Conservation (phyloP, 495 filamentous ascomycete genomes). For the Penicillium salamii region DNA sequence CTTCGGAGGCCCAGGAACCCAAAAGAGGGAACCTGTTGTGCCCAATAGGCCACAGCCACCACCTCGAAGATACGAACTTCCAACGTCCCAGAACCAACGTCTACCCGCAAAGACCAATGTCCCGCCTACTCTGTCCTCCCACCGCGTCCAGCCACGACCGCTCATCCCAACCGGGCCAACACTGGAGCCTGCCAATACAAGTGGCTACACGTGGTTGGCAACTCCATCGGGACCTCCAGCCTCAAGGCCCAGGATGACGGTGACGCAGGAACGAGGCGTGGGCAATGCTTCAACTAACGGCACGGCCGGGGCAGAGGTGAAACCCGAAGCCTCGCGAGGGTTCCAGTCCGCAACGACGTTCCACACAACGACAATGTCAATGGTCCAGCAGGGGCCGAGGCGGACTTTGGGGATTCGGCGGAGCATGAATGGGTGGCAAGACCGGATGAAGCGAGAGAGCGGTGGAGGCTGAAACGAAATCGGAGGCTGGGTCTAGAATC, state of each 20-base stretch:
- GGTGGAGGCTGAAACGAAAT: constrained; percentile 15
- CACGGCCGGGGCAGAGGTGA: constrained; percentile 21
- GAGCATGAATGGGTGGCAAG: constrained; percentile 56
- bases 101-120: constrained; percentile 9
- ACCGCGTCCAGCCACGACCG: constrained; percentile 39
- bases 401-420: constrained; percentile 58
- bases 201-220: constrained; percentile 43
- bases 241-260: constrained; percentile 22
- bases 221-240: constrained; percentile 19
- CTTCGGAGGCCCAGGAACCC: constrained; percentile 28
- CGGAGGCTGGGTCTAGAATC: constrained; percentile 13
- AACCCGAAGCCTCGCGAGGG: constrained; percentile 18
- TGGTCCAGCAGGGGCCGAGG: constrained; percentile 31
- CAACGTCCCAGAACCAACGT: constrained; percentile 3
- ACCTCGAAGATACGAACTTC: constrained; percentile 11
- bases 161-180: constrained; percentile 35
- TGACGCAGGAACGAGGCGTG: constrained; percentile 11
- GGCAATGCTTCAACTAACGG: constrained; percentile 3
- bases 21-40: constrained; percentile 15
- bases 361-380: constrained; percentile 53
- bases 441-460: constrained; percentile 42
- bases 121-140: constrained; percentile 26
- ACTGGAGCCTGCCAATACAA: constrained; percentile 36
- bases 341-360: constrained; percentile 43
- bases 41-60: constrained; percentile 12